These are phyloP conservation scores for Davidsoniella virescens DNA, from an alignment of 2,329 filamentous ascomycete genomes.

Conservation along the genomic window DNA sequence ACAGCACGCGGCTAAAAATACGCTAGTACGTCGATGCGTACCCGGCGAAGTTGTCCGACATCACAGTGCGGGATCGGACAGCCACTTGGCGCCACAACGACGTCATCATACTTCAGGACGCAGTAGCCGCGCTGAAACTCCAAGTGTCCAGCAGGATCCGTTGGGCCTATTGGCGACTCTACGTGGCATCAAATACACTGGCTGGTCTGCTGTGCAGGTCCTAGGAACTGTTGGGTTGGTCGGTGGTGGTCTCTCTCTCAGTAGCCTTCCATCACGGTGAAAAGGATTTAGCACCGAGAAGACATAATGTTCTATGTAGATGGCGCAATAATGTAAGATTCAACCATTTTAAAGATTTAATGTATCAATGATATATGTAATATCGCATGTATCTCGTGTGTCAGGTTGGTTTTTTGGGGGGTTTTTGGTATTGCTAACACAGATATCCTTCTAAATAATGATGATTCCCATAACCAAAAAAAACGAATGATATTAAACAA, in stretches of 20 bases:
- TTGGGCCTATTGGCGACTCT: constrained; percentile 7
- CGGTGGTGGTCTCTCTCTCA: constrained; percentile 7
- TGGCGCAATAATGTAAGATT: neutral
- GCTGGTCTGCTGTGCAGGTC: constrained; percentile 12
- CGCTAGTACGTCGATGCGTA: constrained; percentile 32
- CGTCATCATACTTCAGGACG: neutral
- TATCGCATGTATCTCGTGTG: no score
- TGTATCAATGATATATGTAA: no score
- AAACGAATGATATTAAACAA: no score
- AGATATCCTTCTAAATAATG: no score
- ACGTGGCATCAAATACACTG: constrained; percentile 6
- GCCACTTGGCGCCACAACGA: neutral
- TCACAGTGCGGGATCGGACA: neutral
- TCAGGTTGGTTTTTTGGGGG: no score
- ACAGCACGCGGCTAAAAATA: constrained; percentile 51
- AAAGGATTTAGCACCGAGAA: no score
- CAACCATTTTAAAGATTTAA: no score
- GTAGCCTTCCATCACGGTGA: neutral
- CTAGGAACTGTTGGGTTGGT: constrained; percentile 9
- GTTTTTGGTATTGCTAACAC: no score
- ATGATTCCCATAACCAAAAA: no score
- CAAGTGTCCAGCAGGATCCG: constrained; percentile 9
- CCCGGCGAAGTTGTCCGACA: neutral
- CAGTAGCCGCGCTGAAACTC: neutral
- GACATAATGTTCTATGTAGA: neutral